Evolutionary conservation across 192 early-diverging fungal species (phyloP).

Genomic region (Mortierella claussenii): DNA sequence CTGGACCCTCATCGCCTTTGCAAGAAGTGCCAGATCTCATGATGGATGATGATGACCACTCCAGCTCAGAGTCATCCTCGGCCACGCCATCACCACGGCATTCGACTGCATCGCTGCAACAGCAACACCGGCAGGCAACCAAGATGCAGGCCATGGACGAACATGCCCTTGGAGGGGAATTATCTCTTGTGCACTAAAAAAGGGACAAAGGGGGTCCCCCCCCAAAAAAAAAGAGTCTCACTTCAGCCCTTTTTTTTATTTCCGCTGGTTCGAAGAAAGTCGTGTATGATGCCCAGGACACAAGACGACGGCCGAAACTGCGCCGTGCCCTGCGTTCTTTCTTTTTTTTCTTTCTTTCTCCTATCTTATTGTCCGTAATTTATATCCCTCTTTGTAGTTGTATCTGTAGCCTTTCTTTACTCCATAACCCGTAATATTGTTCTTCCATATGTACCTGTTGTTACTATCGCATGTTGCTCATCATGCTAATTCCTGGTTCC

Average conservation of each 20-base stretch:
- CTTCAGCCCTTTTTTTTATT: background rate
- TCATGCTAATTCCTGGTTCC: background rate
- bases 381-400: background rate
- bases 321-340: constrained; percentile 1
- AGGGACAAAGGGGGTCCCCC: background rate
- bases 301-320: no score
- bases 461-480: background rate
- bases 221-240: no score
- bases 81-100: constrained; percentile 31
- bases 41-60: constrained; percentile 37
- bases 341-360: constrained; percentile 6
- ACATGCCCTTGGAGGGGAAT: background rate
- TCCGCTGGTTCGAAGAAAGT: background rate
- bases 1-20: constrained; percentile 7
- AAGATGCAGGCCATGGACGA: background rate
- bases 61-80: constrained; percentile 31
- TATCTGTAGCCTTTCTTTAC: background rate
- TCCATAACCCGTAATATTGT: constrained; percentile 10
- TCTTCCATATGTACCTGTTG: background rate
- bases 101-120: constrained; percentile 33
- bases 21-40: constrained; percentile 41
- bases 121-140: background rate
- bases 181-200: background rate
- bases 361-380: background rate
- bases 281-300: no score